Conservation (phyloP, 805 yeast genomes). For the Torulaspora indica region DNA sequence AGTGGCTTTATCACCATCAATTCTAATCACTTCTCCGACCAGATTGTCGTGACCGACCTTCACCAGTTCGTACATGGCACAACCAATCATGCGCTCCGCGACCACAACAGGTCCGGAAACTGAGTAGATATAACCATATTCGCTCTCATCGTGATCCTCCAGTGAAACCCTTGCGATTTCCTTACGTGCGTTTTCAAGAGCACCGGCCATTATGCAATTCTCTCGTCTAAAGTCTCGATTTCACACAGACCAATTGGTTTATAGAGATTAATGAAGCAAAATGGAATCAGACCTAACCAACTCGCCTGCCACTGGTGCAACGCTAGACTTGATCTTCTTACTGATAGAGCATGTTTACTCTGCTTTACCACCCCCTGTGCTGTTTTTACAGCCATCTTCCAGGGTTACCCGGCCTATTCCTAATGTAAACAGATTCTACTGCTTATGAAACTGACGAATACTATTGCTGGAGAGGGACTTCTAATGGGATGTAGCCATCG, state of each 20-base stretch:
- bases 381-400: slow-evolving; percentile 13
- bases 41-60: slow-evolving; percentile 95
- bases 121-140: slow-evolving; percentile 84
- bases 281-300: background rate
- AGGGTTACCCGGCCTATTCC: slow-evolving; percentile 8
- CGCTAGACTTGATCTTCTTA: background rate
- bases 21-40: slow-evolving; percentile 98
- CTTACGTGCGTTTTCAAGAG: slow-evolving; percentile 94
- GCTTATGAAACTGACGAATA: too few relatives aligned
- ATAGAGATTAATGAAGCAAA: background rate
- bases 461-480: too few relatives aligned
- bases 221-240: slow-evolving; percentile 5
- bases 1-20: slow-evolving; percentile 93
- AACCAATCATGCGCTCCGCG: slow-evolving; percentile 98
- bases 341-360: slow-evolving; percentile 2
- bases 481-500: too few relatives aligned
- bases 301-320: too few relatives aligned
- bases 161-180: slow-evolving; percentile 80
- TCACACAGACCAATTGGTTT: background rate
- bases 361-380: slow-evolving; percentile 13
- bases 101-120: slow-evolving; percentile 98
- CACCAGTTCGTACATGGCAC: slow-evolving; percentile 99
- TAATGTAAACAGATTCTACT: background rate
- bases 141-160: slow-evolving; percentile 67
- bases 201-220: slow-evolving; percentile 67